A percentile compares a stretch with the other conserved stretches of the same genome.
phyloP scores from a whole-genome alignment of 305 asterid species.

The Petunia hybrid region DNA sequence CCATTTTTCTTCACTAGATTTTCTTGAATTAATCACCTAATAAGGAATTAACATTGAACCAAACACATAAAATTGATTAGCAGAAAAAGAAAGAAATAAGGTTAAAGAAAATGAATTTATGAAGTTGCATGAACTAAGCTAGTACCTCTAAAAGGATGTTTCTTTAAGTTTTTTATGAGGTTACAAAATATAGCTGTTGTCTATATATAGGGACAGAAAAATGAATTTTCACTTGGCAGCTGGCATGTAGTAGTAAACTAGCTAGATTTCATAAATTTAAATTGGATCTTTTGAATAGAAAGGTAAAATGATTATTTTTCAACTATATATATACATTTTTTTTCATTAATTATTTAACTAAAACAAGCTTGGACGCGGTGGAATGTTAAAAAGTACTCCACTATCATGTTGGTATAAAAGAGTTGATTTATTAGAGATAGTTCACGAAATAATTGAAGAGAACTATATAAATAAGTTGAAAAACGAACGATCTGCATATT shows the following conservation, averaged over 20 bases:
- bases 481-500: neutral
- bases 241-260: neutral
- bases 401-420: neutral
- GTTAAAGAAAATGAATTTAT: neutral
- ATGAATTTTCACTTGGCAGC: neutral
- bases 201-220: neutral
- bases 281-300: neutral
- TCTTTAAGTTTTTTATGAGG: neutral
- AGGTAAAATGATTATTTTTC: neutral
- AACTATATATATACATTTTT: neutral
- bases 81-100: constrained; percentile 19
- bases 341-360: neutral
- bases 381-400: neutral
- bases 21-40: constrained; percentile 6
- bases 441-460: neutral
- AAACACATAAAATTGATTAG: neutral
- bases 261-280: neutral
- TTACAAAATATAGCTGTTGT: neutral
- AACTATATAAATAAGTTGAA: neutral
- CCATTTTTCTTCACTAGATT: neutral
- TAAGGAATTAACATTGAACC: neutral
- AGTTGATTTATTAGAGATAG: neutral
- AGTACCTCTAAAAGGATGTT: neutral
- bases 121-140: neutral
- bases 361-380: neutral